Base-by-base conservation (phyloP, 202 grass and related monocot genomes). In the Schoenoplectus triqueter region DNA sequence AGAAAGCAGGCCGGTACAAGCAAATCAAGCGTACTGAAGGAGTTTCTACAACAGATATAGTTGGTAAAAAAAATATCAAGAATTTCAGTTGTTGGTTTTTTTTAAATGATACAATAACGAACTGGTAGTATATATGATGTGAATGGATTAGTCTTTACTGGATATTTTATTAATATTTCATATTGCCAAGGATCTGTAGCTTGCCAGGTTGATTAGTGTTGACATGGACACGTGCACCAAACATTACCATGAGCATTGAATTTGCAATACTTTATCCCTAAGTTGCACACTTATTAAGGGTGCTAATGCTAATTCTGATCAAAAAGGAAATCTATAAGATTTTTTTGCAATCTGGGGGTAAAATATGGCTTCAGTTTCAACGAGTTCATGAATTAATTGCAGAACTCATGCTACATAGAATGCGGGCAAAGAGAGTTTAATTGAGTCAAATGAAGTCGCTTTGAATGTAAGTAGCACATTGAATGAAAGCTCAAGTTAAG, bases 21-120 rank as follows among this genome's bases (percentile, higher is more conserved):
- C 95, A 98, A 78, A 98, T 98, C 84, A 95, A 98, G 87, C 88
- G 95, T 77, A 95, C 95, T 0, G 91, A 98, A 69, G 95, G 95
- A 64, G 92, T 98, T 61, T 98, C 92, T 7, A 98, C 92, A 22
- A 98, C 95, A 57, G 91, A 98, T 51, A 95, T 98, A 74, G 92
- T 98, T 88, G 95, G 95, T 98, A 93, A 52, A 88, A 57, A 39
- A 68, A 80, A 17, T 66, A 6, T 19, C 62, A 40, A 19, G 3
- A 61, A 61, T 55, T 78, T 61, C 52, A 61, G 31, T 44, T 78
- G 31, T 78, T 61, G 18, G 44, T 59, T 54, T 79, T 31, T 78
- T 79, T 2, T 44, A 45, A 14, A 44, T 79, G 6, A 59, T 79
- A 7, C 10, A 42, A 79, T 45, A 61, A 61, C 14, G 1, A 2